Evolutionary conservation across 306 rosid species (phyloP).

Genomic region (Luffa aegyptiaca): DNA sequence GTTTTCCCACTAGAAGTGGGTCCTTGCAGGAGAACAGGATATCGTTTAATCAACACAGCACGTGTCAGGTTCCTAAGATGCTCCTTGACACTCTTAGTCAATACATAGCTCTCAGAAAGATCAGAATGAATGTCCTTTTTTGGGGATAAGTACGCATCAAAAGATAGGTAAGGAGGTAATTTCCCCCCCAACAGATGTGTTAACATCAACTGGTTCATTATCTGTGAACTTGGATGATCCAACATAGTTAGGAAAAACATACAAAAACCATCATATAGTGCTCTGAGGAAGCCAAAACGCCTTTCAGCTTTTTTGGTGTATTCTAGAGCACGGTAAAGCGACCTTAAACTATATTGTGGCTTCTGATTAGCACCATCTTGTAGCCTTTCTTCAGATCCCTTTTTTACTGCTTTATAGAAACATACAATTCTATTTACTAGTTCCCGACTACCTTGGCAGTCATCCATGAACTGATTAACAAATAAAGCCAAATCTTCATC

Average conservation of each 20-base stretch:
- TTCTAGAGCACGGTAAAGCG: conserved; percentile 86
- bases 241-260: conserved; percentile 75
- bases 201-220: conserved; percentile 49
- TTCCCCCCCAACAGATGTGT: conserved; percentile 37
- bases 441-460: conserved; percentile 21
- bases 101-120: conserved; percentile 29
- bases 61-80: conserved; percentile 73
- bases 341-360: conserved; percentile 91
- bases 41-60: conserved; percentile 60
- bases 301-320: conserved; percentile 57
- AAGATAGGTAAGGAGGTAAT: conserved; percentile 34
- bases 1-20: conserved; percentile 98
- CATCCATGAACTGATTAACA: conserved; percentile 37
- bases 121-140: conserved; percentile 11
- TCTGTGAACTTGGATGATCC: conserved; percentile 58
- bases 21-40: conserved; percentile 92
- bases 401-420: conserved; percentile 68
- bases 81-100: conserved; percentile 61
- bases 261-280: conserved; percentile 82
- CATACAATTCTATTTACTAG: conserved; percentile 38
- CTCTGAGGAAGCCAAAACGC: conserved; percentile 43
- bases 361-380: conserved; percentile 93
- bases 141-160: conserved; percentile 34
- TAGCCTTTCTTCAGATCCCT: conserved; percentile 67
- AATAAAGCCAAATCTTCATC: conserved; percentile 64